A percentile compares a stretch with the other conserved stretches of the same genome.
phyloP scores from a whole-genome alignment of 108 stramenopile genomes.

The Cyclotella atomus region DNA sequence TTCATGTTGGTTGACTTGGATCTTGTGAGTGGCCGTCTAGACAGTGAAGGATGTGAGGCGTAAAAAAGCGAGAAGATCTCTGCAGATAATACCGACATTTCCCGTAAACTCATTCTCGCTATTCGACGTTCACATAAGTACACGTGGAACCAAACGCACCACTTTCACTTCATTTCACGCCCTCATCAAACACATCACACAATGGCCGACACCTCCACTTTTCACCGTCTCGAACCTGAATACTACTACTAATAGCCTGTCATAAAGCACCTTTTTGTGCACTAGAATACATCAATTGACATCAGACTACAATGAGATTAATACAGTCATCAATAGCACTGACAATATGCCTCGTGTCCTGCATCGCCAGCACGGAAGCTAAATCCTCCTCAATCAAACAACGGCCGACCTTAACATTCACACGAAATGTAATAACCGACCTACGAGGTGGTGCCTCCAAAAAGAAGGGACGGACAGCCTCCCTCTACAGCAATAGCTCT shows the following conservation, averaged over 20 bases:
- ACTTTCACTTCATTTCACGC: background rate
- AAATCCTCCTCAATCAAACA: background rate
- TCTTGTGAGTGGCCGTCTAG: no score
- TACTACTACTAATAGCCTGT: no score
- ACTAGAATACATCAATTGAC: background rate
- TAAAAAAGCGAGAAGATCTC: slow-evolving; percentile 14
- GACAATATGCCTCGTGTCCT: background rate
- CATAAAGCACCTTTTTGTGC: background rate
- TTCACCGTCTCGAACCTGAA: no score
- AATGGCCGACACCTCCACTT: background rate
- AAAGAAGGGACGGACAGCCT: slow-evolving; percentile 44
- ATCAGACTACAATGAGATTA: slow-evolving; percentile 3
- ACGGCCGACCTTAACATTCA: slow-evolving; percentile 12
- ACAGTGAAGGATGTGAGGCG: background rate
- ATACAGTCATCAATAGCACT: background rate
- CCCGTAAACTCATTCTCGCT: background rate
- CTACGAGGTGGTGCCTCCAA: slow-evolving; percentile 43
- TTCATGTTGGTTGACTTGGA: slow-evolving; percentile 25
- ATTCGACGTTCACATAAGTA: background rate
- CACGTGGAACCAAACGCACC: background rate
- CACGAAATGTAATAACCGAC: slow-evolving; percentile 14
- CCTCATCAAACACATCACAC: background rate
- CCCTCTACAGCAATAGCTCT: slow-evolving; percentile 29
- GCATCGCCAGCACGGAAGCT: background rate
- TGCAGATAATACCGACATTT: no score